These are phyloP conservation scores for Nicotiana sylvestris DNA, from an alignment of 257 asterid species.

Conservation along the genomic window DNA sequence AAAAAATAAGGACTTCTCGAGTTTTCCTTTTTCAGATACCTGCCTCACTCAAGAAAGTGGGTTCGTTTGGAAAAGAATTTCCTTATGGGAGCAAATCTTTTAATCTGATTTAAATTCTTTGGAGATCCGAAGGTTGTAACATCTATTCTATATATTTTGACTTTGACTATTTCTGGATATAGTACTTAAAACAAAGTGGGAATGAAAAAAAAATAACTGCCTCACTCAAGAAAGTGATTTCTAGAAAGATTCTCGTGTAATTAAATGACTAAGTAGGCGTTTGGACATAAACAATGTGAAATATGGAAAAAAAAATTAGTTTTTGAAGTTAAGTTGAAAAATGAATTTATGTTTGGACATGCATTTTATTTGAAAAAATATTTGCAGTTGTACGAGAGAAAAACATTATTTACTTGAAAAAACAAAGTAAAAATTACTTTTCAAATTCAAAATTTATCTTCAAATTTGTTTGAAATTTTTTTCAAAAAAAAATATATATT, in stretches of 20 bases:
- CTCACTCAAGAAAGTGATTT: conserved; percentile 1
- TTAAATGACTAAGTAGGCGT: no score
- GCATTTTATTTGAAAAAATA: no score
- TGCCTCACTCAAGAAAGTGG: neutral
- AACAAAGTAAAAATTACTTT: no score
- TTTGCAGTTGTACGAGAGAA: no score
- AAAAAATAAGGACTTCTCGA: neutral
- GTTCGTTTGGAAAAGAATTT: neutral
- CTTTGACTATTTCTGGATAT: neutral
- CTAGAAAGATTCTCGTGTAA: neutral
- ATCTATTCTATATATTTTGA: neutral
- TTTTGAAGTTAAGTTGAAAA: no score
- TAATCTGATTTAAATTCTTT: neutral
- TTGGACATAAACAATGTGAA: no score
- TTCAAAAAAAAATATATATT: no score
- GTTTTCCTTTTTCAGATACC: neutral
- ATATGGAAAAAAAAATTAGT: no score
- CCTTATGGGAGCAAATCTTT: neutral
- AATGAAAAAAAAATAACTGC: neutral
- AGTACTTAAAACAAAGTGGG: neutral
- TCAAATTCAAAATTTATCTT: no score
- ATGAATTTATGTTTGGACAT: no score
- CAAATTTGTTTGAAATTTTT: no score
- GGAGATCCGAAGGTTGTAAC: neutral
- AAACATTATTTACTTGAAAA: no score